Conservation (phyloP, 106 monocot species). For the Apostasia ramifera region DNA sequence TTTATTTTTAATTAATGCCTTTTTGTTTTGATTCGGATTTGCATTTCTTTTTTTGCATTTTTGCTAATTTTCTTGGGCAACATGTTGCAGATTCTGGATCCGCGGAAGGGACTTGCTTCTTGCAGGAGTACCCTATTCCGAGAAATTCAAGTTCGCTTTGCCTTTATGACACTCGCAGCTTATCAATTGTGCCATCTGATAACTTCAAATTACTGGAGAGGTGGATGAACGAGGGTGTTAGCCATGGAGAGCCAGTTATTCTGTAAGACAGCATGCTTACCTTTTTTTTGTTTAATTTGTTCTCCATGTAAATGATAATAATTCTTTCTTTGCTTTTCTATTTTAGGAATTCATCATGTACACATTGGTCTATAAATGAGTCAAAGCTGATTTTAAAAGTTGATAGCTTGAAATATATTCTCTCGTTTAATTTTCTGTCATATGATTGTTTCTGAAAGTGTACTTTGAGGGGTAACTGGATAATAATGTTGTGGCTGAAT, state of each 20-base stretch:
- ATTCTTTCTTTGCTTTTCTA: too few species aligned
- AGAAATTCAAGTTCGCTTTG: slow-evolving; percentile 50
- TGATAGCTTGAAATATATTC: too few species aligned
- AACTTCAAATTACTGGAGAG: slow-evolving; percentile 32
- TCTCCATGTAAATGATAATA: too few species aligned
- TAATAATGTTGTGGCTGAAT: too few species aligned
- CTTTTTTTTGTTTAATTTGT: background rate
- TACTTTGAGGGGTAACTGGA: too few species aligned
- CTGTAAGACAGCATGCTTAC: slow-evolving; percentile 15
- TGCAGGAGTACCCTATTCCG: slow-evolving; percentile 57
- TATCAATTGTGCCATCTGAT: slow-evolving; percentile 16
- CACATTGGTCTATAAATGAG: too few species aligned
- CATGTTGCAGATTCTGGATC: background rate
- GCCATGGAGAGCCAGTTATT: slow-evolving; percentile 32
- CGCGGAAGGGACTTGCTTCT: slow-evolving; percentile 21
- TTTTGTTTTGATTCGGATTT: background rate
- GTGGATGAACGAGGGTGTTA: slow-evolving; percentile 56
- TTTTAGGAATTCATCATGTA: too few species aligned
- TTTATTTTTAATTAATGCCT: background rate
- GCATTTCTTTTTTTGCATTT: background rate
- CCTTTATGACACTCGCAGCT: slow-evolving; percentile 43
- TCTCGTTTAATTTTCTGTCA: too few species aligned
- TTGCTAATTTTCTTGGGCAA: background rate
- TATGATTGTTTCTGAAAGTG: too few species aligned
- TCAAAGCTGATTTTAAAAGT: too few species aligned